These are phyloP conservation scores for Eucalyptus globulus DNA, from an alignment of 345 rosid species.

Conservation along the genomic window DNA sequence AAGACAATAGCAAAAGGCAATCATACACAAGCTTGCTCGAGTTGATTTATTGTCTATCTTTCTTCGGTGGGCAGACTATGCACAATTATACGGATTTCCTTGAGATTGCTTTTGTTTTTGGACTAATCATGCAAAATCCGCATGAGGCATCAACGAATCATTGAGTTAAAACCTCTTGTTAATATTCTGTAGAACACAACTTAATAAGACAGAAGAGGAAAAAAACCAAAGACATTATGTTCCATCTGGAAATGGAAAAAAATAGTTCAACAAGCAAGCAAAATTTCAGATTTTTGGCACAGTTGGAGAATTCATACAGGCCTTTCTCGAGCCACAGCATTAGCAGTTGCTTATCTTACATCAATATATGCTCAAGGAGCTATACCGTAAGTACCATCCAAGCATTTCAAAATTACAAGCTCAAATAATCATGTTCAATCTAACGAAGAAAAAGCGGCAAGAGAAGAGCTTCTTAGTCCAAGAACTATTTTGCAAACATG, in stretches of 20 bases:
- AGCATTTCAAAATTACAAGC: background rate
- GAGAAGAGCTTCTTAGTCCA: no score
- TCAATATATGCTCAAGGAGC: background rate
- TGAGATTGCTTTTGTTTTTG: background rate
- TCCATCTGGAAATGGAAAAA: background rate
- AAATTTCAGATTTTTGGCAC: background rate
- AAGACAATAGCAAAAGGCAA: background rate
- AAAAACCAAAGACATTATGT: background rate
- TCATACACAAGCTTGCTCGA: background rate
- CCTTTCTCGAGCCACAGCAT: background rate
- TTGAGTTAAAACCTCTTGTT: background rate
- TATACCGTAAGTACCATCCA: background rate
- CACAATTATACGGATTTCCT: background rate
- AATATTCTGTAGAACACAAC: background rate
- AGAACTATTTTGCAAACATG: background rate
- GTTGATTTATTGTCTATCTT: background rate
- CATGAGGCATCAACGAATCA: background rate
- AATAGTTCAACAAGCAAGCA: background rate
- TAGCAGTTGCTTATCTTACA: background rate
- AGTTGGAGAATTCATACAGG: fast-evolving
- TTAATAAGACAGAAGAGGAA: background rate
- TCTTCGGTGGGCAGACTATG: background rate
- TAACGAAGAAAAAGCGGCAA: background rate
- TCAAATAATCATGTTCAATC: background rate
- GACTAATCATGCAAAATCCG: background rate